These are phyloP conservation scores for Tubosaeta sp. DNA, from an alignment of 768 basidiomycete genomes.

Conservation along the genomic window DNA sequence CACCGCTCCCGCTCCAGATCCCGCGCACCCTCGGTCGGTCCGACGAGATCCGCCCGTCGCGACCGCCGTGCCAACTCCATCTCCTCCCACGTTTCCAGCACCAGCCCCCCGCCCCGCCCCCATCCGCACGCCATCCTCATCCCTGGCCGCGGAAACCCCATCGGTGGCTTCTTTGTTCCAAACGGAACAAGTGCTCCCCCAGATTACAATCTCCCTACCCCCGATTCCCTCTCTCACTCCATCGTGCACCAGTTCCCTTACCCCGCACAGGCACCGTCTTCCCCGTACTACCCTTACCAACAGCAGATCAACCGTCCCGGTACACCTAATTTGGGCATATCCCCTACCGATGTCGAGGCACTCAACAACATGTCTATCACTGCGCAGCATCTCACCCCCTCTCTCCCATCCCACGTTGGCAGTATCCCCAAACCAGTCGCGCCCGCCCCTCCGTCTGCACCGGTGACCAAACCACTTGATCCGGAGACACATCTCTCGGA, in stretches of 20 bases:
- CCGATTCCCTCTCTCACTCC: conserved; percentile 33
- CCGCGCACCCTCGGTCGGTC: conserved; percentile 39
- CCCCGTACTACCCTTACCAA: conserved; percentile 26
- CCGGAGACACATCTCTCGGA: conserved; percentile 55
- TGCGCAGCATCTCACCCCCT: conserved; percentile 18
- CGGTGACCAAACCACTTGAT: conserved; percentile 11
- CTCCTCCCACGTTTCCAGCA: conserved; percentile 52
- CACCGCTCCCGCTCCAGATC: conserved; percentile 46
- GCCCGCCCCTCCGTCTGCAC: background rate
- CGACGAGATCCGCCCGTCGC: conserved; percentile 46
- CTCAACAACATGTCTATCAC: conserved; percentile 18
- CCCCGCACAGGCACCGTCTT: conserved; percentile 27
- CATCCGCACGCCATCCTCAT: conserved; percentile 71
- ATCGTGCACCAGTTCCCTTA: conserved; percentile 25
- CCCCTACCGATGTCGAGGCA: conserved; percentile 24
- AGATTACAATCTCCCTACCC: conserved; percentile 44
- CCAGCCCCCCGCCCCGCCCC: conserved; percentile 40
- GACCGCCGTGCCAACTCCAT: conserved; percentile 58
- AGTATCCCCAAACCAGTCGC: conserved; percentile 10
- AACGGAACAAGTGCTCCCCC: conserved; percentile 20
- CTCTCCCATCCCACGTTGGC: conserved; percentile 13
- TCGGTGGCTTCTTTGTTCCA: conserved; percentile 32
- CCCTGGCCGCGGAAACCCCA: conserved; percentile 39
- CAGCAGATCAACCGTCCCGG: conserved; percentile 8
- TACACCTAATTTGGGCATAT: conserved; percentile 23